These are phyloP conservation scores for Yarrowia sp. DNA, from an alignment of 805 yeast genomes.

Conservation along the genomic window DNA sequence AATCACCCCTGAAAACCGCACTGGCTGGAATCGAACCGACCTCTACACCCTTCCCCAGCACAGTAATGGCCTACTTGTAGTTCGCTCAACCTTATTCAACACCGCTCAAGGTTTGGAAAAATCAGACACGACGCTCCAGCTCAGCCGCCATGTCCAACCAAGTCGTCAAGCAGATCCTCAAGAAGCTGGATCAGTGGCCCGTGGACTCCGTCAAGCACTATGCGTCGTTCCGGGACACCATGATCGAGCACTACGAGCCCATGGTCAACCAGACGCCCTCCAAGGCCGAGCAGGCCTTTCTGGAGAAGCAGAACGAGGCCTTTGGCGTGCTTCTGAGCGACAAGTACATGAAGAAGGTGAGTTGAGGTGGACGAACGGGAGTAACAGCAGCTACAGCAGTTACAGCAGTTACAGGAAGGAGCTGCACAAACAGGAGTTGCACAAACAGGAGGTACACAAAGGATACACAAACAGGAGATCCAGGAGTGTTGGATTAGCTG, in stretches of 20 bases:
- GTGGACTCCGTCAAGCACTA: slow-evolving; percentile 23
- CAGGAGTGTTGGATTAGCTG: too few relatives aligned
- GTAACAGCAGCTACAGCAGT: too few relatives aligned
- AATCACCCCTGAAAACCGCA: too few relatives aligned
- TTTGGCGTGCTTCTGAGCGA: slow-evolving; percentile 16
- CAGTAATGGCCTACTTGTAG: too few relatives aligned
- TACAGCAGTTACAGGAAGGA: too few relatives aligned
- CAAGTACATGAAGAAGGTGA: slow-evolving; percentile 27
- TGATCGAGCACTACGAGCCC: slow-evolving; percentile 25
- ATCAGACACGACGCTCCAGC: neutral
- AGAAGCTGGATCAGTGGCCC: slow-evolving; percentile 24
- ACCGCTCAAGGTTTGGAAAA: slow-evolving; percentile 1
- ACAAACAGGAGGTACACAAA: too few relatives aligned
- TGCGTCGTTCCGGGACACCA: slow-evolving; percentile 23
- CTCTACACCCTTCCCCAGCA: too few relatives aligned
- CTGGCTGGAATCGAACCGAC: neutral
- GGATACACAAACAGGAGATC: too few relatives aligned
- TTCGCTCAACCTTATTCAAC: too few relatives aligned
- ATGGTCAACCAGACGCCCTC: slow-evolving; percentile 16
- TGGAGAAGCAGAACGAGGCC: slow-evolving; percentile 24
- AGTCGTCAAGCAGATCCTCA: slow-evolving; percentile 21
- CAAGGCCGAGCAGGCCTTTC: slow-evolving; percentile 10
- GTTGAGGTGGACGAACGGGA: too few relatives aligned
- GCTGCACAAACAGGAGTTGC: too few relatives aligned
- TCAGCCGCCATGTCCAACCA: slow-evolving; percentile 3